Base-by-base conservation (phyloP, 179 eudicot genomes). In the Beta corolliflora region DNA sequence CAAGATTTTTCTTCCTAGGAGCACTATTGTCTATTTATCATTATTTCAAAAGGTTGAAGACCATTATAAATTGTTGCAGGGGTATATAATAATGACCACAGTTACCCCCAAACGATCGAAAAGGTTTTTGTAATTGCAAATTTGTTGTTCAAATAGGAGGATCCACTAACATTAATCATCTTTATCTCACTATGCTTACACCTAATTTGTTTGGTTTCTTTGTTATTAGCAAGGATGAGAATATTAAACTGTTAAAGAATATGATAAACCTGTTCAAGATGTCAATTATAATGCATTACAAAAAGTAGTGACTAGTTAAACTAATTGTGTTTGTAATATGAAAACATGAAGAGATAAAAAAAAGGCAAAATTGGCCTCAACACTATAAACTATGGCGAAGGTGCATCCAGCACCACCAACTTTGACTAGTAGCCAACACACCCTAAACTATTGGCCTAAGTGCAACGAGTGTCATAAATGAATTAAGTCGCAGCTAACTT, bases 91-190 rank as follows among this genome's bases (percentile, higher is more conserved):
- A 36, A 36, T 36, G 41, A 36, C 41, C 41, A 36, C 41, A 36
- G 41, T 36, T 36, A 36, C 41, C 41, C 41, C 2, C 2, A 36
- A 36, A 2, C n/a, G n/a, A n/a, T n/a, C 0, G 3, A 36, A 36
- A 36, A 0, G 41, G 2, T 36, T 36, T 21, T 48, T 21, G 9
- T 5, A 25, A 73, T 23, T 23, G 55, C 19, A 59, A 23, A 7
- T 73, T 58, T 76, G 10, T 76, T 61, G 54, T 60, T 46, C 9
- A 76, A 76, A 76, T 60, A 76, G 79, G 52, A 60, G 1, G 69
- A 45, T 76, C 70, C 79, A 76, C 79, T 76, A 53, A 54, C 79
- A 76, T 67, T 76, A 53, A 54, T 15, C 16, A 58, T 59, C 68
- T 18, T 41, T 76, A 44, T 10, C 16, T 76, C 3, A 44, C 15